A percentile compares a stretch with the other conserved stretches of the same genome.
Conservation (phyloP, 2,329 filamentous ascomycete genomes). For the Phialophora tarda region DNA sequence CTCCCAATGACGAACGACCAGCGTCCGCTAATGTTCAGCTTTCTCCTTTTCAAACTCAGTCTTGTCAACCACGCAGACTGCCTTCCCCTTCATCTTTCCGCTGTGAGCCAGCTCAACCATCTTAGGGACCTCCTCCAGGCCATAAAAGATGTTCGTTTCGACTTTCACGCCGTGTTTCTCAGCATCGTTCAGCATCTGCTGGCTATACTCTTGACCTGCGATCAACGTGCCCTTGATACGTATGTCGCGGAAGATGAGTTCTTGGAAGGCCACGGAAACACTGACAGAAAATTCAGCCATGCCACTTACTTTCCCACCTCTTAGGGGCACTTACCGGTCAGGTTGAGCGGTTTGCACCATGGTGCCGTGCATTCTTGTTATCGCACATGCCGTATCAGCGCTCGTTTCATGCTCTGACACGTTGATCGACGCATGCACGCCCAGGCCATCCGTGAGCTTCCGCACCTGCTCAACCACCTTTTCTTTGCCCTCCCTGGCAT, state of each 20-base stretch:
- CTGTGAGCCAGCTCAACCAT: conserved; percentile 58
- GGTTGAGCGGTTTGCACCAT: conserved; percentile 65
- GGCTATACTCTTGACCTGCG: conserved; percentile 51
- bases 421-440: conserved; percentile 61
- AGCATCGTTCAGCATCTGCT: conserved; percentile 56
- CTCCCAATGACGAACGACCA: neutral
- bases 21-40: conserved; percentile 4
- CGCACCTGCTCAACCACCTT: conserved; percentile 56
- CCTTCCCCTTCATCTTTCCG: conserved; percentile 62
- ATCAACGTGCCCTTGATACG: conserved; percentile 56
- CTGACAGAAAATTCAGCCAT: conserved; percentile 37
- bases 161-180: conserved; percentile 56
- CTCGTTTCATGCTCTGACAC: conserved; percentile 60
- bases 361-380: conserved; percentile 65
- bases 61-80: conserved; percentile 36
- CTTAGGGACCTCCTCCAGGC: conserved; percentile 59
- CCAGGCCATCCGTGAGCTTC: conserved; percentile 54
- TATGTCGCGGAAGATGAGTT: conserved; percentile 62
- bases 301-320: no score
- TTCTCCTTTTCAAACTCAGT: conserved; percentile 23
- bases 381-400: conserved; percentile 58
- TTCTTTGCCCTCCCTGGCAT: conserved; percentile 58
- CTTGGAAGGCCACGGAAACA: conserved; percentile 49
- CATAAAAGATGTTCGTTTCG: conserved; percentile 59
- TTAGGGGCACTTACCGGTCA: conserved; percentile 8